phyloP scores from a whole-genome alignment of 768 basidiomycete genomes.

The Lactifluus pinguis region DNA sequence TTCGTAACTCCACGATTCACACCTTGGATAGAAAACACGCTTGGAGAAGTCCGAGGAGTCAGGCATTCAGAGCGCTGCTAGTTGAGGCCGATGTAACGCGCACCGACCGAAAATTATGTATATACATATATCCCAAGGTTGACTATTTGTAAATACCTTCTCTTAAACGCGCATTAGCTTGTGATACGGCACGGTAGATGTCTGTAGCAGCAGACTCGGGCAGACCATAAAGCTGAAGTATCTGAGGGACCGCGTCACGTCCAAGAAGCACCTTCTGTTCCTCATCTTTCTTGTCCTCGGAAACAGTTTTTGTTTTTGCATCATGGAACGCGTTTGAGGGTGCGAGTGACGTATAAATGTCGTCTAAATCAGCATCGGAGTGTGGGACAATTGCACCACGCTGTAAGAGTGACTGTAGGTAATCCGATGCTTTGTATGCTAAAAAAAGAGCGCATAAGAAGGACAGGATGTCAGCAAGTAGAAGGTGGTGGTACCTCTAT shows the following conservation, averaged over 20 bases:
- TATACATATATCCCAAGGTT: too few species aligned
- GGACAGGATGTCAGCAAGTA: not conserved
- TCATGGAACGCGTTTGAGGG: constrained; percentile 17
- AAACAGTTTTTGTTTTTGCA: not conserved
- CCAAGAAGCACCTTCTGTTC: constrained; percentile 36
- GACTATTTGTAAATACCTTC: constrained; percentile 11
- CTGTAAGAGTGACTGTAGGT: constrained; percentile 53
- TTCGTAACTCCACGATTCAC: too few species aligned
- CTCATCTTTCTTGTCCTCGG: not conserved
- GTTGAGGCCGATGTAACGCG: too few species aligned
- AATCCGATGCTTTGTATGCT: constrained; percentile 66
- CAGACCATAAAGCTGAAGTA: constrained; percentile 40
- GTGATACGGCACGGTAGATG: constrained; percentile 57
- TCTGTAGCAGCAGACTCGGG: constrained; percentile 38
- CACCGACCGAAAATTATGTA: too few species aligned
- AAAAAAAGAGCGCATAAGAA: constrained; percentile 4
- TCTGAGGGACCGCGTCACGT: constrained; percentile 43
- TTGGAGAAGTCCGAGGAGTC: too few species aligned
- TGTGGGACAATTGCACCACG: constrained; percentile 48
- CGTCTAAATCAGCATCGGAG: constrained; percentile 45
- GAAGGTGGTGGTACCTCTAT: constrained; percentile 41
- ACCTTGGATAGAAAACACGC: too few species aligned
- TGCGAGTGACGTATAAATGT: constrained; percentile 37
- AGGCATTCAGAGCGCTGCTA: too few species aligned
- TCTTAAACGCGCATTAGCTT: constrained; percentile 33